Conservation (phyloP, 352 stramenopile species). For the Thalassiosira mediterranea region DNA sequence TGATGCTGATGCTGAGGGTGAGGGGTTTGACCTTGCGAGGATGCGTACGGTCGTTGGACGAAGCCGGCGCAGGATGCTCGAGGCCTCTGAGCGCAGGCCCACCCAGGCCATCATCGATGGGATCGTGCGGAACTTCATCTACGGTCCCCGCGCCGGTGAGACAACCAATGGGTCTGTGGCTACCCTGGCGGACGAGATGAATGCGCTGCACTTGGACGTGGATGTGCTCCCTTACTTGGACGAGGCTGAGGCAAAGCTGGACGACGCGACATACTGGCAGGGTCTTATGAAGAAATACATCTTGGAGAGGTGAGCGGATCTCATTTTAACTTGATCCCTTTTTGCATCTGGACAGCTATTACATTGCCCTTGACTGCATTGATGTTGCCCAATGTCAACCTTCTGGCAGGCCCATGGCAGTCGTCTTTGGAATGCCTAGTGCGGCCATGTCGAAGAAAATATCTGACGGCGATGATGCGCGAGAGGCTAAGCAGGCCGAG, state of each 20-base stretch:
- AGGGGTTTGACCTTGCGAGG: conserved; percentile 43
- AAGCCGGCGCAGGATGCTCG: conserved; percentile 33
- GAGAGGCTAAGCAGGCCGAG: conserved; percentile 24
- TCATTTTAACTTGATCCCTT: conserved; percentile 3
- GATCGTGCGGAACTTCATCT: conserved; percentile 51
- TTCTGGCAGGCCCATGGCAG: conserved; percentile 50
- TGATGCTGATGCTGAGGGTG: conserved; percentile 3
- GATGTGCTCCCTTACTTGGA: conserved; percentile 42
- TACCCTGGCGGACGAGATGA: conserved; percentile 30
- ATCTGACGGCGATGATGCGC: conserved; percentile 37
- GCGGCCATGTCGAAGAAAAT: conserved; percentile 29
- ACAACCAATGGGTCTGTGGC: conserved; percentile 11
- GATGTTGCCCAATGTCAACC: too few species aligned
- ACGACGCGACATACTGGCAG: conserved; percentile 45
- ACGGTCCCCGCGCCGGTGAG: conserved; percentile 37
- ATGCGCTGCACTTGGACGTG: conserved; percentile 33
- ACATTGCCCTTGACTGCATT: too few species aligned
- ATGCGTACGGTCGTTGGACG: conserved; percentile 52
- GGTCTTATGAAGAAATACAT: conserved; percentile 39
- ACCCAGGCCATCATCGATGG: conserved; percentile 41
- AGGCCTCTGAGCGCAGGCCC: conserved; percentile 29
- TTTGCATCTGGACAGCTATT: too few species aligned
- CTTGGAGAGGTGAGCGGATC: conserved; percentile 21
- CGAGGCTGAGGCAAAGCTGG: conserved; percentile 28
- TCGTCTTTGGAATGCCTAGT: conserved; percentile 44